Conservation (phyloP, 1,284 basidiomycete genomes). For the Cerrena zonata region DNA sequence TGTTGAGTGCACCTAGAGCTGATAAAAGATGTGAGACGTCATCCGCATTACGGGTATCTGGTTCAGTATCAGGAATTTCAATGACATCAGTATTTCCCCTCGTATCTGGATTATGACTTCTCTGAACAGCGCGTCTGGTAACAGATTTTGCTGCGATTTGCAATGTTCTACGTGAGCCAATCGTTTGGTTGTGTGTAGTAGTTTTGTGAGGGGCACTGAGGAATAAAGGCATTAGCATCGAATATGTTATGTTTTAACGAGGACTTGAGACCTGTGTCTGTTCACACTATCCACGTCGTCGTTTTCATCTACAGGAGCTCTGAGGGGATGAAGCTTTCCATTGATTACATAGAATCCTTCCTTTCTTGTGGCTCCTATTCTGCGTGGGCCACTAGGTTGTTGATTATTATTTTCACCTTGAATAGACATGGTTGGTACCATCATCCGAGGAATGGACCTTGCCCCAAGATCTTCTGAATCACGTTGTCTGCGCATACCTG, state of each 20-base stretch:
- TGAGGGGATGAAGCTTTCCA: constrained; percentile 8
- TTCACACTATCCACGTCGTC: constrained; percentile 26
- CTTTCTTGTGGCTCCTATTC: not conserved
- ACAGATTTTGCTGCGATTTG: not conserved
- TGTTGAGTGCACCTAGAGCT: constrained; percentile 25
- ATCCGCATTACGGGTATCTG: not conserved
- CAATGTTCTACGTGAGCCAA: too few relatives aligned
- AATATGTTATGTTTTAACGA: too few relatives aligned
- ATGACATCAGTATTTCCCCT: not conserved
- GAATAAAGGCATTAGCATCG: too few relatives aligned
- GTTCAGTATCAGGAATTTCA: not conserved
- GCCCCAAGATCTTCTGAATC: not conserved
- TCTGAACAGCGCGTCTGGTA: not conserved
- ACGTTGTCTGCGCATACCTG: not conserved
- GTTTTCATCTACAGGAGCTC: constrained; percentile 6
- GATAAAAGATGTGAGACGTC: not conserved
- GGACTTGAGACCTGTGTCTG: too few relatives aligned
- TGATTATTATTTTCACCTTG: too few relatives aligned
- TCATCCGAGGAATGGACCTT: not conserved
- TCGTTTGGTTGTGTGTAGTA: not conserved
- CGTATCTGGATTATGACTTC: not conserved
- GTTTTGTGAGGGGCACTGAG: too few relatives aligned
- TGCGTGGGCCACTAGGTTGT: too few relatives aligned
- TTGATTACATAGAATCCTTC: not conserved
- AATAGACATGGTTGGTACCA: too few relatives aligned